These are phyloP conservation scores for Cutaneotrichosporon cyanovorans DNA, from an alignment of 1,284 basidiomycete species.

Conservation along the genomic window DNA sequence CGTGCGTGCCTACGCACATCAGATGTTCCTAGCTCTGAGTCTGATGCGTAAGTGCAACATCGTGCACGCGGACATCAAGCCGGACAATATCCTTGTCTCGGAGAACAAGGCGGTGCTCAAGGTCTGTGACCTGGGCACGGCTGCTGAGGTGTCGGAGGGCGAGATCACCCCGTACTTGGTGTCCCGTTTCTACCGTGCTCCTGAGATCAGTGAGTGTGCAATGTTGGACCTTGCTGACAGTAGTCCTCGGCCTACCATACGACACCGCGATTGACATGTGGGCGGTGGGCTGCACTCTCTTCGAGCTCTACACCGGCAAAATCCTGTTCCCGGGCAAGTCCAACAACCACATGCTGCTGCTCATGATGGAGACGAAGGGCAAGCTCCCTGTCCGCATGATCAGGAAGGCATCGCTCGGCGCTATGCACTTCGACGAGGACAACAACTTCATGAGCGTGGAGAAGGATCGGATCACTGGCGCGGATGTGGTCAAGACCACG, in stretches of 20 bases:
- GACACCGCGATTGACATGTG: constrained; percentile 91
- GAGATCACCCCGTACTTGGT: constrained; percentile 98
- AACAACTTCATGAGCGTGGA: constrained; percentile 58
- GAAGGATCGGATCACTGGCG: constrained; percentile 70
- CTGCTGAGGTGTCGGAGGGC: constrained; percentile 76
- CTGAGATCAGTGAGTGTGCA: constrained; percentile 80
- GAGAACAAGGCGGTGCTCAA: constrained; percentile 91
- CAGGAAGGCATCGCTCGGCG: constrained; percentile 85
- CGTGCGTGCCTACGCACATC: constrained; percentile 94
- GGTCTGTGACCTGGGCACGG: constrained; percentile 92
- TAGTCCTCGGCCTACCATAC: constrained; percentile 90
- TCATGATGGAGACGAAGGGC: constrained; percentile 95
- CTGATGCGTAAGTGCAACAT: constrained; percentile 81
- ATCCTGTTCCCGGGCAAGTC: constrained; percentile 94
- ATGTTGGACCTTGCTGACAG: background rate
- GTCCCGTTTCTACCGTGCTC: constrained; percentile 94
- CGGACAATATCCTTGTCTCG: constrained; percentile 91
- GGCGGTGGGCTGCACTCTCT: constrained; percentile 96
- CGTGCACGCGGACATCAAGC: constrained; percentile 98
- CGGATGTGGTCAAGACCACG: constrained; percentile 68
- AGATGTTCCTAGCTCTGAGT: constrained; percentile 82
- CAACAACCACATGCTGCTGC: constrained; percentile 95
- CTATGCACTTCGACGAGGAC: constrained; percentile 88
- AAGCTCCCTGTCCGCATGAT: constrained; percentile 89
- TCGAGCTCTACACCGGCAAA: constrained; percentile 96